A percentile compares a stretch with the other conserved stretches of the same genome.
phyloP scores from a whole-genome alignment of 2,329 filamentous ascomycete species.

The Paecilomyces niveus region DNA sequence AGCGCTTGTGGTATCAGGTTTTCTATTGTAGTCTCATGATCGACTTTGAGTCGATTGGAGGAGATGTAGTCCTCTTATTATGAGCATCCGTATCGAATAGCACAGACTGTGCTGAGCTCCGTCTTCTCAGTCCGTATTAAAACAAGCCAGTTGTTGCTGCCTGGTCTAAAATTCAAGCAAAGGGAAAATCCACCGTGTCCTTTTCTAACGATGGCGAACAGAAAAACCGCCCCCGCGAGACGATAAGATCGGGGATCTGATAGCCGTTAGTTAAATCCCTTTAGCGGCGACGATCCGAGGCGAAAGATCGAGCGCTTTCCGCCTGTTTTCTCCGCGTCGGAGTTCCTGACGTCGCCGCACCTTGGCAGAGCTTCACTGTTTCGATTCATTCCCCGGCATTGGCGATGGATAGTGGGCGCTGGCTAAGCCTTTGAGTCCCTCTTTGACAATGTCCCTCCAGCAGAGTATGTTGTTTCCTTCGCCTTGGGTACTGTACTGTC shows the following conservation, averaged over 20 bases:
- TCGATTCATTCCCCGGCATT: background rate
- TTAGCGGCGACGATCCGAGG: background rate
- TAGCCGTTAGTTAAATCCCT: background rate
- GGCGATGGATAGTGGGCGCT: conserved; percentile 7
- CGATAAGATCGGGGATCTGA: conserved; percentile 1
- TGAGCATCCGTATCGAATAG: background rate
- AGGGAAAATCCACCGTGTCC: conserved; percentile 1
- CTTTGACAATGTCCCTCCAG: conserved; percentile 11
- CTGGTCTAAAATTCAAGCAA: background rate
- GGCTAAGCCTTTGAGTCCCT: conserved; percentile 4
- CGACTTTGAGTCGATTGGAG: background rate
- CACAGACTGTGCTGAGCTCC: background rate
- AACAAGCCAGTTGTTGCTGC: background rate
- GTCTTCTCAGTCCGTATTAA: background rate
- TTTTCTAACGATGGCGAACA: background rate
- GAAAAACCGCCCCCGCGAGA: background rate
- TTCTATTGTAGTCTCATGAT: background rate
- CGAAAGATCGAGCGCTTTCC: background rate
- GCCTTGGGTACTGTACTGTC: background rate
- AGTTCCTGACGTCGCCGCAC: background rate
- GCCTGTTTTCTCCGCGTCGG: background rate
- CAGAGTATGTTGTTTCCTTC: conserved; percentile 7
- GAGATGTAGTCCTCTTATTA: background rate
- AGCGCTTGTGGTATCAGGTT: background rate
- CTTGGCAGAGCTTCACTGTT: background rate